phyloP scores from a whole-genome alignment of 2,329 filamentous ascomycete species.

The Penicillium sp. region DNA sequence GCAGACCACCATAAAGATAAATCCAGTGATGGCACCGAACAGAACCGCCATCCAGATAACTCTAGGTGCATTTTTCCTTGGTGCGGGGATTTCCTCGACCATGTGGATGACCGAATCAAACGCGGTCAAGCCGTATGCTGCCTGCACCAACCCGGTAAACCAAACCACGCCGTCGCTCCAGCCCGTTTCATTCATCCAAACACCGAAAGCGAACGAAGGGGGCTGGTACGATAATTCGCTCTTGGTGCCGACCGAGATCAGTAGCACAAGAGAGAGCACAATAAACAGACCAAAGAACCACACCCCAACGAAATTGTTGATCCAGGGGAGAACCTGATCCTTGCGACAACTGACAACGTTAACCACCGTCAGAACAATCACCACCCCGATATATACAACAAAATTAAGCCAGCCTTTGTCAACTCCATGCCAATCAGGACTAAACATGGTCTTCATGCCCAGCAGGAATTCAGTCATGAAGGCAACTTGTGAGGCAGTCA shows the following conservation, averaged over 20 bases:
- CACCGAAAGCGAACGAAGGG: slow-evolving; percentile 53
- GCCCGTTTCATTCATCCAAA: slow-evolving; percentile 53
- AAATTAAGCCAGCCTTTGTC: slow-evolving; percentile 55
- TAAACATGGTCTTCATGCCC: slow-evolving; percentile 57
- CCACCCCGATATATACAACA: slow-evolving; percentile 55
- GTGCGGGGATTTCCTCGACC: slow-evolving; percentile 57
- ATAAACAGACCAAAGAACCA: slow-evolving; percentile 55
- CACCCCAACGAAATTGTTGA: slow-evolving; percentile 58
- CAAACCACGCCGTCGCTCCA: slow-evolving; percentile 58
- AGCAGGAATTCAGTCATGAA: slow-evolving; percentile 61
- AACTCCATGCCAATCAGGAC: slow-evolving; percentile 48
- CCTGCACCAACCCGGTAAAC: slow-evolving; percentile 59
- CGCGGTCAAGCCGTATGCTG: slow-evolving; percentile 57
- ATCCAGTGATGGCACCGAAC: slow-evolving; percentile 51
- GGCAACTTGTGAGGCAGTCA: slow-evolving; percentile 56
- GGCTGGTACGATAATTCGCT: slow-evolving; percentile 49
- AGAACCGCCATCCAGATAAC: slow-evolving; percentile 55
- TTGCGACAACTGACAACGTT: slow-evolving; percentile 55
- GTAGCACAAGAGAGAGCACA: slow-evolving; percentile 51
- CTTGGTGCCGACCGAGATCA: slow-evolving; percentile 54
- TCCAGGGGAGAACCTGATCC: slow-evolving; percentile 49
- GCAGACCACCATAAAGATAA: slow-evolving; percentile 55
- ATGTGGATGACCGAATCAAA: slow-evolving; percentile 61
- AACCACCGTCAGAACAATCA: slow-evolving; percentile 49
- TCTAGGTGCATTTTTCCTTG: slow-evolving; percentile 51